phyloP scores from a whole-genome alignment of 169 alveolate genomes.

The Theileria parva region DNA sequence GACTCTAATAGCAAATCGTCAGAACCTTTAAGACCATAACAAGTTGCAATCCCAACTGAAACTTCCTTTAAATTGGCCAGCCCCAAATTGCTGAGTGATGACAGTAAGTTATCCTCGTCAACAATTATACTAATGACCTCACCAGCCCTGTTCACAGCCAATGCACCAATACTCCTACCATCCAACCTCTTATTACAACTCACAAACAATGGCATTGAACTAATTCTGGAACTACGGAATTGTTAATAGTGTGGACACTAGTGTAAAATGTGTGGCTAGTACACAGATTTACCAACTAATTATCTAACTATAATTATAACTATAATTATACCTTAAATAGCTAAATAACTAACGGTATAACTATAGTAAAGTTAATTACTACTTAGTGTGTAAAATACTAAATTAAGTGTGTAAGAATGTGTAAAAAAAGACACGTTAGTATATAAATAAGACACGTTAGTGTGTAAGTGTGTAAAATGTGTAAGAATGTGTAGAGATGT shows the following conservation, averaged over 20 bases:
- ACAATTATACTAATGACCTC: conserved; percentile 34
- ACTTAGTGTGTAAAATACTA: too few species aligned
- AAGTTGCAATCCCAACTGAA: conserved; percentile 39
- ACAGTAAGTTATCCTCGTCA: conserved; percentile 58
- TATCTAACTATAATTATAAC: too few species aligned
- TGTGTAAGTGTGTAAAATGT: too few species aligned
- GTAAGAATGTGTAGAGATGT: too few species aligned
- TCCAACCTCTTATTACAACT: conserved; percentile 41
- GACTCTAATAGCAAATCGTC: conserved; percentile 85
- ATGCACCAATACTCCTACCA: conserved; percentile 36
- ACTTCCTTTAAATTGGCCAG: conserved; percentile 36
- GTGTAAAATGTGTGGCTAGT: background rate
- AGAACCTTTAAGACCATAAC: conserved; percentile 90
- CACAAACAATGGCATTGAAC: conserved; percentile 43
- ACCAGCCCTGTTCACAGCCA: conserved; percentile 54
- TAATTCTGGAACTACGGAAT: conserved; percentile 2
- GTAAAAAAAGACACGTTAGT: too few species aligned
- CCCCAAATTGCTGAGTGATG: background rate
- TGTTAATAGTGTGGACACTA: background rate
- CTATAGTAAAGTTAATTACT: too few species aligned
- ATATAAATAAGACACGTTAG: too few species aligned
- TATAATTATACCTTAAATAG: too few species aligned
- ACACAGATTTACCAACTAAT: background rate
- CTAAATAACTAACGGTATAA: too few species aligned
- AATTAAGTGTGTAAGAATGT: too few species aligned